These are phyloP conservation scores for Diutina rugosa DNA, from an alignment of 1,139 yeast species.

Conservation along the genomic window DNA sequence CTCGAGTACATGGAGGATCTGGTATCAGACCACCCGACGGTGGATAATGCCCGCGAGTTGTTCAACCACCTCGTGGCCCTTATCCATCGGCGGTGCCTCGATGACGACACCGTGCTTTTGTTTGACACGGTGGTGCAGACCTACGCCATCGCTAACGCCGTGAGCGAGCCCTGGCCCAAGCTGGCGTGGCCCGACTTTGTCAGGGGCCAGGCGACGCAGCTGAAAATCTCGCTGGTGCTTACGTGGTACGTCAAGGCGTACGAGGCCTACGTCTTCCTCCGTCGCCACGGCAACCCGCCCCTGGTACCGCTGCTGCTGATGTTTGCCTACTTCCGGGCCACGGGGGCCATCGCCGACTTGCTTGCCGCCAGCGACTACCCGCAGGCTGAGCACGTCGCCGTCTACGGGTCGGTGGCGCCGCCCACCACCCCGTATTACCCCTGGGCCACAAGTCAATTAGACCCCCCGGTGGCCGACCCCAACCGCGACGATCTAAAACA, in stretches of 20 bases:
- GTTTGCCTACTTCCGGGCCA: neutral
- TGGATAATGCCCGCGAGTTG: neutral
- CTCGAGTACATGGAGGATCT: neutral
- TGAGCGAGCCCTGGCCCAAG: conserved; percentile 1
- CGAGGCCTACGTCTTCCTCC: neutral
- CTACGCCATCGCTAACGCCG: neutral
- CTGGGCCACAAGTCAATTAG: too few relatives aligned
- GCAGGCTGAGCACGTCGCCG: neutral
- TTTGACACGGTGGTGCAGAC: neutral
- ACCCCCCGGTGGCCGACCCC: neutral
- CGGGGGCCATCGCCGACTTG: neutral
- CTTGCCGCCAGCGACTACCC: neutral
- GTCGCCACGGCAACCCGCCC: neutral
- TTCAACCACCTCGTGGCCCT: neutral
- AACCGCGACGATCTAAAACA: neutral
- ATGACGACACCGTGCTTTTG: neutral
- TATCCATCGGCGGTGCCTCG: neutral
- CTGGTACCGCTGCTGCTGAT: neutral
- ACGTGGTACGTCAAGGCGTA: neutral
- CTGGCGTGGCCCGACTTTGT: conserved; percentile 1
- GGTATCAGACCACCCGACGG: neutral
- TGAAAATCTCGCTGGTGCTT: neutral
- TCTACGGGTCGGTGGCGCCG: neutral
- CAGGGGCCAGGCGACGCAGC: neutral
- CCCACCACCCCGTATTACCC: neutral